phyloP scores from a whole-genome alignment of 495 filamentous ascomycete species.

The Chaetomium fimeti region DNA sequence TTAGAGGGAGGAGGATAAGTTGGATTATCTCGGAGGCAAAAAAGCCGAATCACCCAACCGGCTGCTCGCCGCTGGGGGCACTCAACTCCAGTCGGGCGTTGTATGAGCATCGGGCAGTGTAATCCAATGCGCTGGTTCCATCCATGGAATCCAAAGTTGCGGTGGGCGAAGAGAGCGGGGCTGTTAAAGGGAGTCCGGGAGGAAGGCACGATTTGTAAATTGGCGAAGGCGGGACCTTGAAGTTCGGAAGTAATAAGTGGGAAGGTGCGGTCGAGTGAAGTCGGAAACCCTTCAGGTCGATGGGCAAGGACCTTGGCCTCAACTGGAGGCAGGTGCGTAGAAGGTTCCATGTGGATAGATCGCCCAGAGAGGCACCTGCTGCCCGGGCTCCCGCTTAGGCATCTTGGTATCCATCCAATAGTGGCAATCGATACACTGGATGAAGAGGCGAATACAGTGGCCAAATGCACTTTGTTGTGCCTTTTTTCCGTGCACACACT shows the following conservation, averaged over 20 bases:
- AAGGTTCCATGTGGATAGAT: too few relatives aligned
- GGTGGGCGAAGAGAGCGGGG: background rate
- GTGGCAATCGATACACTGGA: too few relatives aligned
- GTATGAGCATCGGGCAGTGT: background rate
- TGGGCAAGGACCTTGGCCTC: too few relatives aligned
- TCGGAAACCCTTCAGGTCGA: background rate
- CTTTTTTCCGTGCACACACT: background rate
- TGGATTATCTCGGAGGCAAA: too few relatives aligned
- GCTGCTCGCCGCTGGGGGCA: background rate
- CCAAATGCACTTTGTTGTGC: too few relatives aligned
- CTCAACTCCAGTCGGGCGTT: background rate
- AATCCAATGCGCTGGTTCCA: background rate
- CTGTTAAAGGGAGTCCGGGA: too few relatives aligned
- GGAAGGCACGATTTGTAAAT: constrained; percentile 4
- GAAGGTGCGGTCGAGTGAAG: background rate
- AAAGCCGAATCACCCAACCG: background rate
- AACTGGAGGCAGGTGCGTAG: too few relatives aligned
- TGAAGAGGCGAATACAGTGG: too few relatives aligned
- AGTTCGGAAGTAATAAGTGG: background rate
- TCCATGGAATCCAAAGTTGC: background rate
- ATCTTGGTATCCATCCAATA: too few relatives aligned
- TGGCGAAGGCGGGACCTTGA: background rate
- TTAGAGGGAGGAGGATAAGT: background rate
- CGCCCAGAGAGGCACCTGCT: too few relatives aligned
- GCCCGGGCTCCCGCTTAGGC: too few relatives aligned